Conservation (phyloP, 2,329 filamentous ascomycete species). For the Sclerotinia spermophila region DNA sequence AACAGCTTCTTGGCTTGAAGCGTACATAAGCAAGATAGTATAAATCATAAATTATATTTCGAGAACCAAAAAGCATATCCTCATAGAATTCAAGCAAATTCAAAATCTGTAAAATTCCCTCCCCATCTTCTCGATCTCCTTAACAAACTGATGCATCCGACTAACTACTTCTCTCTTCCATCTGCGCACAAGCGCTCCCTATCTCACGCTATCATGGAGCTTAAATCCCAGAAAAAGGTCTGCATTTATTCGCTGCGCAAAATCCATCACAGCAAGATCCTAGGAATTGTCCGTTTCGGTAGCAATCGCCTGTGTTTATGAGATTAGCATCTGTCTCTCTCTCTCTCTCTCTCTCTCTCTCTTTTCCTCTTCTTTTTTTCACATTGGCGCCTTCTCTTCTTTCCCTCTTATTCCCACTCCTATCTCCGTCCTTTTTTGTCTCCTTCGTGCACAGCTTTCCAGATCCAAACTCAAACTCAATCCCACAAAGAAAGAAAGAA, state of each 20-base stretch:
- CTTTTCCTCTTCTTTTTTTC: too few species aligned
- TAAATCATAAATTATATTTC: not conserved
- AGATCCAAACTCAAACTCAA: not conserved
- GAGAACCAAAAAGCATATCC: not conserved
- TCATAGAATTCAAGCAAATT: not conserved
- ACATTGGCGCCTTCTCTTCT: not conserved
- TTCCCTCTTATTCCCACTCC: too few species aligned
- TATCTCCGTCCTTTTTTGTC: accelerated
- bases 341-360: not conserved
- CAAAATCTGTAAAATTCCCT: not conserved
- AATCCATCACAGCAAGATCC: slow-evolving; percentile 16
- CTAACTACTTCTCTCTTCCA: not conserved
- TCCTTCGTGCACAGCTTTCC: not conserved
- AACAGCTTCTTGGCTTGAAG: not conserved
- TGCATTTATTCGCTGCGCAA: slow-evolving; percentile 16
- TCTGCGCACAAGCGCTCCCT: accelerated
- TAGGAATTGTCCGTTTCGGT: not conserved
- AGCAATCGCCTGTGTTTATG: not conserved
- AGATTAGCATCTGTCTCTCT: not conserved
- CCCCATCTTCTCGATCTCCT: not conserved
- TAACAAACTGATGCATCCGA: not conserved
- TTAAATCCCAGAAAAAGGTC: slow-evolving; percentile 11
- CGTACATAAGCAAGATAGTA: not conserved
- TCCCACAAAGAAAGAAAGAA: not conserved
- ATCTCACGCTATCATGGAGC: not conserved